Percentiles rank a stretch among this genome's conserved stretches.
These are phyloP conservation scores for Dothistroma septosporum DNA, from an alignment of 2,329 filamentous ascomycete species.

Conservation along the genomic window DNA sequence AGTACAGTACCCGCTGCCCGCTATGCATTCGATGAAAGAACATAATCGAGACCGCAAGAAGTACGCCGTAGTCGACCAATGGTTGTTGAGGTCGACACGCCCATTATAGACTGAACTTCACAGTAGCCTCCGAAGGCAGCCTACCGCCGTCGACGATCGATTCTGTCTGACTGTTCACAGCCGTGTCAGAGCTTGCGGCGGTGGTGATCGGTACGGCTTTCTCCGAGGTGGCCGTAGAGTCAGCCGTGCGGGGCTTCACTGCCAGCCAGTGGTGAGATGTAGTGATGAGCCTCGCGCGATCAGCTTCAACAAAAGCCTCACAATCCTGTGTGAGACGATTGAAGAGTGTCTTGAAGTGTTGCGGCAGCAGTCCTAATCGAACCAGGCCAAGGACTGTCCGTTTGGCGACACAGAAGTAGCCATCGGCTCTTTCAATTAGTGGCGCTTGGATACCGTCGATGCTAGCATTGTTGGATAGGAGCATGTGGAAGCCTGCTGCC, in stretches of 20 bases:
- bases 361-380: slow-evolving; percentile 23
- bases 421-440: slow-evolving; percentile 27
- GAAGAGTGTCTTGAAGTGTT: slow-evolving; percentile 29
- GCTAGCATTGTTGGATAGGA: slow-evolving; percentile 24
- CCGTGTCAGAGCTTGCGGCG: slow-evolving; percentile 11
- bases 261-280: slow-evolving; percentile 31
- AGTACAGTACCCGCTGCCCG: neutral
- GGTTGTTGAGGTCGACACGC: too few species aligned
- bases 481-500: slow-evolving; percentile 25
- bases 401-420: slow-evolving; percentile 23
- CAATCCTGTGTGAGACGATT: slow-evolving; percentile 28
- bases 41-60: neutral
- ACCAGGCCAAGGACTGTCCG: slow-evolving; percentile 20
- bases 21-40: neutral
- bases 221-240: slow-evolving; percentile 13
- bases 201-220: slow-evolving; percentile 5
- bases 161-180: slow-evolving; percentile 8
- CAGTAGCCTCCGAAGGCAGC: neutral
- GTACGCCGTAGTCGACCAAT: too few species aligned
- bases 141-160: slow-evolving; percentile 7
- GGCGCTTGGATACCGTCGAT: slow-evolving; percentile 29
- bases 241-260: slow-evolving; percentile 23
- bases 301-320: slow-evolving; percentile 30
- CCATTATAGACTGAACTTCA: neutral
- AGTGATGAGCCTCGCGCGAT: slow-evolving; percentile 25